Percentiles rank a stretch among this genome's conserved stretches.
These are phyloP conservation scores for Botrytis galanthina DNA, from an alignment of 2,329 filamentous ascomycete species.

Conservation along the genomic window DNA sequence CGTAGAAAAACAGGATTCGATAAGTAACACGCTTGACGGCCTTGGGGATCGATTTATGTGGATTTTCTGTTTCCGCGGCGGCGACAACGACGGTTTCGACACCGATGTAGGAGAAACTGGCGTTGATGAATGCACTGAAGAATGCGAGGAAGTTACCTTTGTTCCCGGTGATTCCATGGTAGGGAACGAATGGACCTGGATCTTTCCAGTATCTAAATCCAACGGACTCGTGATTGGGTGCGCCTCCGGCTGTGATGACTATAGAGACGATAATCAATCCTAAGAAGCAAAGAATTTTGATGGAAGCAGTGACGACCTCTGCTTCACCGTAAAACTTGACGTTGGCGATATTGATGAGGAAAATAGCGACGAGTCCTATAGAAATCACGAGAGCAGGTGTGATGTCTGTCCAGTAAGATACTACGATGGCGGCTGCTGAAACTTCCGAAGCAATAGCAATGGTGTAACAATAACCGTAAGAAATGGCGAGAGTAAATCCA, in stretches of 20 bases:
- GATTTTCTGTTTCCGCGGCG: conserved; percentile 55
- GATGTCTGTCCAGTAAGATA: conserved; percentile 70
- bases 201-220: conserved; percentile 70
- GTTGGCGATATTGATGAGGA: conserved; percentile 81
- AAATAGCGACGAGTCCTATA: conserved; percentile 73
- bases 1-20: conserved; percentile 56
- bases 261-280: conserved; percentile 65
- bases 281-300: conserved; percentile 69
- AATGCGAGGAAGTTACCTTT: conserved; percentile 58
- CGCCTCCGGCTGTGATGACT: conserved; percentile 61
- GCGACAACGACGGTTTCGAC: conserved; percentile 54
- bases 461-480: conserved; percentile 37
- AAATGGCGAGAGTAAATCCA: conserved; percentile 38
- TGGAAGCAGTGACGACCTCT: conserved; percentile 79
- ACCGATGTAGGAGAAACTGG: conserved; percentile 49
- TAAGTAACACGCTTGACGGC: conserved; percentile 52
- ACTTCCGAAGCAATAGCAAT: conserved; percentile 75
- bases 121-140: conserved; percentile 46
- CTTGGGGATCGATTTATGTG: conserved; percentile 52
- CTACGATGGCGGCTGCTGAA: conserved; percentile 78
- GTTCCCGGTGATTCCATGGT: conserved; percentile 59
- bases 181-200: conserved; percentile 66
- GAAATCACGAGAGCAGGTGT: conserved; percentile 70
- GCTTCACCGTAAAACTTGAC: conserved; percentile 86
- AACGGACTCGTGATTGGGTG: conserved; percentile 55